phyloP scores from a whole-genome alignment of 2,329 filamentous ascomycete genomes.

The Podosphaera fusca region DNA sequence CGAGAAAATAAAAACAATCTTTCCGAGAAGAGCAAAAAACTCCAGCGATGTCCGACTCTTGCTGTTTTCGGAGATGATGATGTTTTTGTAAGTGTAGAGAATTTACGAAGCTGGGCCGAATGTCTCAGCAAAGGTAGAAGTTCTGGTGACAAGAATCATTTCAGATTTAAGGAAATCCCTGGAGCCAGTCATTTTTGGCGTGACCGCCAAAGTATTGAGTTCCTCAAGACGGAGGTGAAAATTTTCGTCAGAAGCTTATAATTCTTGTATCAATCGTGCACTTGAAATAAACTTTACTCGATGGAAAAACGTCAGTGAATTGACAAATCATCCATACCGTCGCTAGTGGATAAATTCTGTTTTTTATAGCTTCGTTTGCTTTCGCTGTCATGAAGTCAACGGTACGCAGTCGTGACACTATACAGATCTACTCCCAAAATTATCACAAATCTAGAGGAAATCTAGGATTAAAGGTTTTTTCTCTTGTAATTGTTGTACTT shows the following conservation, averaged over 20 bases:
- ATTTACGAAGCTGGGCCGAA: slow-evolving; percentile 41
- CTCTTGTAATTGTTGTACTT: not conserved
- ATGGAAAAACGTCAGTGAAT: too few species aligned
- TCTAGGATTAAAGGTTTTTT: too few species aligned
- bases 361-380: too few species aligned
- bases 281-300: too few species aligned
- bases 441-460: too few species aligned
- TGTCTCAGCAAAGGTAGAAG: slow-evolving; percentile 20
- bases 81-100: slow-evolving; percentile 42
- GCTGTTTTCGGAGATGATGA: slow-evolving; percentile 57
- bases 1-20: slow-evolving; percentile 12
- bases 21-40: slow-evolving; percentile 24
- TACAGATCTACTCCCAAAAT: too few species aligned
- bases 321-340: too few species aligned
- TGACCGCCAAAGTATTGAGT: slow-evolving; percentile 7
- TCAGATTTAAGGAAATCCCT: slow-evolving; percentile 21
- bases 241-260: slow-evolving; percentile 6
- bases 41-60: slow-evolving; percentile 36
- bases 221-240: slow-evolving; percentile 9
- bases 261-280: not conserved
- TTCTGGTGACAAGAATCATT: slow-evolving; percentile 8
- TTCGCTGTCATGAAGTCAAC: too few species aligned
- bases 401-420: too few species aligned
- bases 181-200: slow-evolving; percentile 31
- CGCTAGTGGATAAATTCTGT: too few species aligned